phyloP scores from a whole-genome alignment of 192 early-diverging fungal species.

The Coemansia javaensis region DNA sequence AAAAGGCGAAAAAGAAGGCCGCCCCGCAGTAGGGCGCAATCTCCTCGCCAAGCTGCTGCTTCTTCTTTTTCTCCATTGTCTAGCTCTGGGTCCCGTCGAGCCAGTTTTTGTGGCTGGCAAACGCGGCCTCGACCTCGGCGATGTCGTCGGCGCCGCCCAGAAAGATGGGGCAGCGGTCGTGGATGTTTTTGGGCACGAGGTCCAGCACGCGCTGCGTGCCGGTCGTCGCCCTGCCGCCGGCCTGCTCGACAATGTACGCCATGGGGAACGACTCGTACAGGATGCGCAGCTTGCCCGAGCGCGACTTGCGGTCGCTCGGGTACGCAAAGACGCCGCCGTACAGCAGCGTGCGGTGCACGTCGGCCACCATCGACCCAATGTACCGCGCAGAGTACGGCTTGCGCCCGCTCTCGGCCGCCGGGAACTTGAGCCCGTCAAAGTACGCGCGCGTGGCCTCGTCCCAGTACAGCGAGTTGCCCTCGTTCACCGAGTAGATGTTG shows the following conservation, averaged over 20 bases:
- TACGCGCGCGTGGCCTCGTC: slow-evolving; percentile 82
- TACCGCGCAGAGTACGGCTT: slow-evolving; percentile 92
- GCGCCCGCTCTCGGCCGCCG: slow-evolving; percentile 58
- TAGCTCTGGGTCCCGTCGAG: slow-evolving; percentile 33
- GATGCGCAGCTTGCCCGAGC: slow-evolving; percentile 88
- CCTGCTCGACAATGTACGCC: slow-evolving; percentile 89
- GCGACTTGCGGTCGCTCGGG: slow-evolving; percentile 71
- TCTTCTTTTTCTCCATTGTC: too few species aligned
- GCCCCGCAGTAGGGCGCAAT: too few species aligned
- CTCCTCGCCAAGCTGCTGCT: too few species aligned
- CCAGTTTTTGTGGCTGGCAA: slow-evolving; percentile 50
- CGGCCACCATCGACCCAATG: slow-evolving; percentile 98
- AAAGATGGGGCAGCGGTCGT: slow-evolving; percentile 87
- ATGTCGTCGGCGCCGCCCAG: slow-evolving; percentile 90
- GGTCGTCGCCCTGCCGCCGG: slow-evolving; percentile 89
- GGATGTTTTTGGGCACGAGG: slow-evolving; percentile 79
- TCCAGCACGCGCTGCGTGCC: slow-evolving; percentile 80
- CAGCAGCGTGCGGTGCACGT: slow-evolving; percentile 92
- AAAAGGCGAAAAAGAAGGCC: slow-evolving; percentile 64
- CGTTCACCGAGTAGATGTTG: slow-evolving; percentile 99
- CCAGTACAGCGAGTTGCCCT: slow-evolving; percentile 92
- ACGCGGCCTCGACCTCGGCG: slow-evolving; percentile 73
- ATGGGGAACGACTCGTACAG: slow-evolving; percentile 99
- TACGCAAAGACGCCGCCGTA: slow-evolving; percentile 92
- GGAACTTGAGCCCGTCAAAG: slow-evolving; percentile 86